Evolutionary conservation across 1,284 basidiomycete genomes (phyloP).

Genomic region (Melampsora larici-populina): DNA sequence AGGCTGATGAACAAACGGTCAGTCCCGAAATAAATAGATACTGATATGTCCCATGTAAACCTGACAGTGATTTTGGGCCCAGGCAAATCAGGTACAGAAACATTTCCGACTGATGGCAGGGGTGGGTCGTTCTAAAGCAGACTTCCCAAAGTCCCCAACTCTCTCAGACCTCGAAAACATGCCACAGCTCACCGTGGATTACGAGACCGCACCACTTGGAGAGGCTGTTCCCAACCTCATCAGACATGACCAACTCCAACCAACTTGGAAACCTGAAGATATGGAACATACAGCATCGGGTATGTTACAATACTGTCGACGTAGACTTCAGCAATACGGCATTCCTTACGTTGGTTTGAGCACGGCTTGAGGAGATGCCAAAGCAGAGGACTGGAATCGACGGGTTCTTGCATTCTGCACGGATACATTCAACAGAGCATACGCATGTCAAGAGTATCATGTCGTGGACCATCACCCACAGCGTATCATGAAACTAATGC

Average conservation of each 20-base stretch:
- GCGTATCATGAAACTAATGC: no score
- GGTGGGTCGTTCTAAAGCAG: conserved; percentile 3
- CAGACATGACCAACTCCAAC: not conserved
- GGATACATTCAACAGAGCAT: conserved; percentile 14
- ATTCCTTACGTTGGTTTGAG: no score
- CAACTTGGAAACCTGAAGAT: not conserved
- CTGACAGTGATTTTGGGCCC: not conserved
- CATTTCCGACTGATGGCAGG: not conserved
- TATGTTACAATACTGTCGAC: not conserved
- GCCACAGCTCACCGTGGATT: not conserved
- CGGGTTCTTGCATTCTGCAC: conserved; percentile 4
- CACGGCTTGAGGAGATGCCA: not conserved
- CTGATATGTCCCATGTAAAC: not conserved
- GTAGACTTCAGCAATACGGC: conserved; percentile 12
- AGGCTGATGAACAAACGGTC: conserved; percentile 1
- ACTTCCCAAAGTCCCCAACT: conserved; percentile 13
- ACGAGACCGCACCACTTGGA: not conserved
- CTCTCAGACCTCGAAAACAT: conserved; percentile 1
- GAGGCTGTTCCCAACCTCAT: no score
- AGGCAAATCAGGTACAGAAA: not conserved
- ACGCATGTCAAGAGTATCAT: not conserved
- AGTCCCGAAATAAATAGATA: not conserved
- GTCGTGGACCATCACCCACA: not conserved
- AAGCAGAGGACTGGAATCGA: conserved; percentile 19
- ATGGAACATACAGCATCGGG: not conserved